Conservation (phyloP, 345 rosid genomes). For the Punica granatum region DNA sequence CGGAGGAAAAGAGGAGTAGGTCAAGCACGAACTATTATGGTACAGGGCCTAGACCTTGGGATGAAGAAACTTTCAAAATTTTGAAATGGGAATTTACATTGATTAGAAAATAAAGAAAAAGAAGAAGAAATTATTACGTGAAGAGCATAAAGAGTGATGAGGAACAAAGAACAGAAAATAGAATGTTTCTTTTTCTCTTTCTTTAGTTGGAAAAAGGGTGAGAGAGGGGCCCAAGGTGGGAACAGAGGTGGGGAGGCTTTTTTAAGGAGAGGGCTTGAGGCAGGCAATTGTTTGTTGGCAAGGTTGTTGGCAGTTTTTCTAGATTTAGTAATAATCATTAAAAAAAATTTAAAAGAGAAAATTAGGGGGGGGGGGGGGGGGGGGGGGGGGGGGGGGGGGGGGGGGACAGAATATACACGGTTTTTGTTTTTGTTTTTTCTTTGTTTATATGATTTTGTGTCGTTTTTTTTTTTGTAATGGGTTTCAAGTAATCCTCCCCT, state of each 20-base stretch:
- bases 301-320: not conserved
- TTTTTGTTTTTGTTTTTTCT: too few relatives aligned
- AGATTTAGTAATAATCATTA: not conserved
- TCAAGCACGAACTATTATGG: not conserved
- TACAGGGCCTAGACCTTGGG: not conserved
- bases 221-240: constrained; percentile 31
- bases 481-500: too few relatives aligned
- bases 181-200: not conserved
- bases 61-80: not conserved
- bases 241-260: constrained; percentile 14
- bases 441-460: too few relatives aligned
- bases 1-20: not conserved
- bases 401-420: too few relatives aligned
- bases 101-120: too few relatives aligned
- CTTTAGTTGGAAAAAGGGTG: constrained; percentile 36
- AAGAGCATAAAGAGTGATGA: constrained; percentile 17
- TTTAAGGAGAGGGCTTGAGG: constrained; percentile 20
- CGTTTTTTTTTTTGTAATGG: too few relatives aligned
- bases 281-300: not conserved
- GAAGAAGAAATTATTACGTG: constrained; percentile 8
- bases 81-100: not conserved
- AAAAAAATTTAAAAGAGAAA: not conserved
- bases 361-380: too few relatives aligned
- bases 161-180: not conserved
- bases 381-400: too few relatives aligned